phyloP scores from a whole-genome alignment of 441 rosid species.

The Populus hybrid region DNA sequence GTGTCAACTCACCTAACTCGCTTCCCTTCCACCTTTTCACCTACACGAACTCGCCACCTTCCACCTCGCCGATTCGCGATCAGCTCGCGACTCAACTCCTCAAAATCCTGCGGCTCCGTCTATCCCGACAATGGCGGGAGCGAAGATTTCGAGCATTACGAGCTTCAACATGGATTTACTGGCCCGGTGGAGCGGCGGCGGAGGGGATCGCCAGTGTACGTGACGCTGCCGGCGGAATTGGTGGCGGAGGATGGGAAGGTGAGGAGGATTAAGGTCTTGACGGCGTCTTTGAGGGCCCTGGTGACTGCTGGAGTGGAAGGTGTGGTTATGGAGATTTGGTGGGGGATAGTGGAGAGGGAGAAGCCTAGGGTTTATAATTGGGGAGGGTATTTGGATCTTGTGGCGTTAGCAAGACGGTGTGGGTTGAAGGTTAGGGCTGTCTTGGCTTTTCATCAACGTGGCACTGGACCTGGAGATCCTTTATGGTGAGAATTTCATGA shows the following conservation, averaged over 20 bases:
- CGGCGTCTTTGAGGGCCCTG: conserved; percentile 35
- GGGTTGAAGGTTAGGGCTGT: conserved; percentile 47
- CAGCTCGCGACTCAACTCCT: conserved; percentile 29
- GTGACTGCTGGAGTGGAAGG: conserved; percentile 45
- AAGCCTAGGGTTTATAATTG: conserved; percentile 45
- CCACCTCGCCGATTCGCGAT: conserved; percentile 15
- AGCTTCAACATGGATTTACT: conserved; percentile 23
- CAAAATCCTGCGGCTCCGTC: conserved; percentile 20
- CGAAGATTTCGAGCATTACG: conserved; percentile 20
- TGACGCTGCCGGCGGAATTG: conserved; percentile 38
- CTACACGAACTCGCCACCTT: conserved; percentile 1
- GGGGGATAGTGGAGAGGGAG: conserved; percentile 56
- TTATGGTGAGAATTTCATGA: conserved; percentile 25
- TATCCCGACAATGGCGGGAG: conserved; percentile 33
- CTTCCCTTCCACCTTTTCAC: background rate
- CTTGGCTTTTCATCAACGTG: conserved; percentile 45
- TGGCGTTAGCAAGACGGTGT: conserved; percentile 32
- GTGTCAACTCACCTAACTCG: conserved; percentile 18
- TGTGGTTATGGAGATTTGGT: conserved; percentile 50
- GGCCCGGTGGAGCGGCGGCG: conserved; percentile 15
- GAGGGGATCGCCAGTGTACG: conserved; percentile 41
- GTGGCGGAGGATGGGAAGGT: conserved; percentile 22
- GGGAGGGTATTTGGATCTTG: conserved; percentile 38
- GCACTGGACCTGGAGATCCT: conserved; percentile 38
- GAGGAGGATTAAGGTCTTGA: conserved; percentile 33